Conservation (phyloP, 1,284 basidiomycete genomes). For the Cutaneotrichosporon sp. region DNA sequence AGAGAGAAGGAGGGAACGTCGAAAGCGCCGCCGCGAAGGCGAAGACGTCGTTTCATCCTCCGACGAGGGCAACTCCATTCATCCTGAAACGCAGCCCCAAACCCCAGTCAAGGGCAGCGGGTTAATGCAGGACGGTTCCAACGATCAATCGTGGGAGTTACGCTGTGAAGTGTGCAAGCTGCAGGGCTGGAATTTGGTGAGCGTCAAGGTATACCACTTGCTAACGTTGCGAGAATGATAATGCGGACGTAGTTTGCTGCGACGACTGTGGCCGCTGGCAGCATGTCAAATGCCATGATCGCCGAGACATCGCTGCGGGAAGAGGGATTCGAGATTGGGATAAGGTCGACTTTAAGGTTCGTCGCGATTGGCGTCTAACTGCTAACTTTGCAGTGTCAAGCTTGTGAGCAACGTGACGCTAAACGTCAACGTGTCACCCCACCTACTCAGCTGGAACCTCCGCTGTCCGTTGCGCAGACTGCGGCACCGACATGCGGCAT, state of each 20-base stretch:
- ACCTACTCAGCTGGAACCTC: too few species aligned
- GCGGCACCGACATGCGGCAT: too few species aligned
- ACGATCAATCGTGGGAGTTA: constrained; percentile 49
- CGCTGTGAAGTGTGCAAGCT: constrained; percentile 52
- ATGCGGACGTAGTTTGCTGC: constrained; percentile 51
- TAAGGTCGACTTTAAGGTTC: constrained; percentile 44
- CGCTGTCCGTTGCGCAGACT: too few species aligned
- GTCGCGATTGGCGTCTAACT: constrained; percentile 5
- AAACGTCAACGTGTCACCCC: constrained; percentile 29
- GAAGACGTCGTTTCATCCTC: constrained; percentile 19
- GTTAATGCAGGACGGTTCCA: neutral
- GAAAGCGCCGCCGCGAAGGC: constrained; percentile 35
- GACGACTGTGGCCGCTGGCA: constrained; percentile 54
- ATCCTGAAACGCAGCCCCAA: neutral
- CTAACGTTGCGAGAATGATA: constrained; percentile 26
- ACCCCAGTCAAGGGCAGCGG: neutral
- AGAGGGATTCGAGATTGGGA: constrained; percentile 43
- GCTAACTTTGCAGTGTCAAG: constrained; percentile 38
- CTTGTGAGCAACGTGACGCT: constrained; percentile 25
- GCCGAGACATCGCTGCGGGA: constrained; percentile 32
- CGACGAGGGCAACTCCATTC: constrained; percentile 9
- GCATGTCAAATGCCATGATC: constrained; percentile 46
- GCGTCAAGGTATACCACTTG: constrained; percentile 10
- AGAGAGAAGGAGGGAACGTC: constrained; percentile 39
- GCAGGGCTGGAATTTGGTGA: constrained; percentile 49